Evolutionary conservation across 495 filamentous ascomycete genomes (phyloP), one percentile per base, ranked within the genome.

Genomic region (Xylaria grammica): DNA sequence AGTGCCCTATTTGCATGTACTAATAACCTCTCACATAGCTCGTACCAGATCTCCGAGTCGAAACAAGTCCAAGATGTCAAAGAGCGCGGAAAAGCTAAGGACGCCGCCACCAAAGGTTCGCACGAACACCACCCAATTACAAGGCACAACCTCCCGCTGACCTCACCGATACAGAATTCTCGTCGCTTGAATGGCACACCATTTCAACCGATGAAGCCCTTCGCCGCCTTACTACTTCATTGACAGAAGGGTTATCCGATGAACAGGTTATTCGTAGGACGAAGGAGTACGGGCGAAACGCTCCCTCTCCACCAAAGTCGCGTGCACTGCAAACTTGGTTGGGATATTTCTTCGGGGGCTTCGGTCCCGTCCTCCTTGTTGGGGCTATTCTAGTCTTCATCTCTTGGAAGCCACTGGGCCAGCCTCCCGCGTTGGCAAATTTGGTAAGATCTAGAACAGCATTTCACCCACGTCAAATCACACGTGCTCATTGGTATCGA

Each of bases 291-390:
- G 88, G 89, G 4, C 80, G 75, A 49, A 93, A 92, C 65, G 77
- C 82, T 7, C 84, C 86, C 27, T 81, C 86, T 15, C 83, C 84
- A 0, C 85, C 86, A 32, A 74, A 83, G 1, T 87, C 87, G 15
- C 84, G 81, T 55, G 81, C 80, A 24, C 63, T 87, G 55, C 77
- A 78, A 45, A 85, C 86, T 65, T 82, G 85, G 24, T 77, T 91
- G 7, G 82, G 82, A 22, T 92, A 92, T 70, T 83, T 91, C 71
- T 92, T 91, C 70, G 86, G 85, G 54, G 90, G 89, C 22, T 91
- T 91, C 66, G 87, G 89, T 3, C 80, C 85, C 3, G 80, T 91
- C 29, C 82, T 91, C 6, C 77, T 90, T 5, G 70, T 86, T 32
- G 88, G 87, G 15, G 76, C 81, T 26, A 81, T 90, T 27, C 79